Evolutionary conservation across 192 early-diverging fungal species (phyloP).

Genomic region (Rhizophagus clarus): DNA sequence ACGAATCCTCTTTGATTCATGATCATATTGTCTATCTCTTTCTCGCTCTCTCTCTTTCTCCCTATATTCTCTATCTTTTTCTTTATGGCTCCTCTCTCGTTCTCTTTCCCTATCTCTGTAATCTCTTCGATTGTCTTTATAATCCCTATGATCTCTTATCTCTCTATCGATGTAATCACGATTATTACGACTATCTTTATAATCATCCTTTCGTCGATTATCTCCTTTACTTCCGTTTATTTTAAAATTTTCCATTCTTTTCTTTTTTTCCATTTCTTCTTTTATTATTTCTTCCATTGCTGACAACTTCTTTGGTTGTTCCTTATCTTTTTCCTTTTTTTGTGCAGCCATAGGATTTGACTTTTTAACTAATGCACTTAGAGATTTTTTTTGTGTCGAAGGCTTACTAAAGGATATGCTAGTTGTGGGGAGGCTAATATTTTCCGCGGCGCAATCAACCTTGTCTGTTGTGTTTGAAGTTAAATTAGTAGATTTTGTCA

Average conservation of each 20-base stretch:
- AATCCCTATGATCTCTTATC: background rate
- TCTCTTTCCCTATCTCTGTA: background rate
- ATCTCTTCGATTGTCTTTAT: conserved; percentile 2
- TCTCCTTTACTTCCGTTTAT: background rate
- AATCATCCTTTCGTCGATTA: background rate
- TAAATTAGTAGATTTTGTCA: conserved; percentile 27
- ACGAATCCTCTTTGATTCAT: conserved; percentile 16
- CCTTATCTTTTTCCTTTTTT: conserved; percentile 18
- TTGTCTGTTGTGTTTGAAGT: conserved; percentile 35
- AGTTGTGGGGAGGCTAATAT: conserved; percentile 28
- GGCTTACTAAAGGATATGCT: conserved; percentile 36
- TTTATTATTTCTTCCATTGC: conserved; percentile 68
- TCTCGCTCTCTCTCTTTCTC: conserved; percentile 16
- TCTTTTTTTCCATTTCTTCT: conserved; percentile 49
- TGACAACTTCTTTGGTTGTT: conserved; percentile 53
- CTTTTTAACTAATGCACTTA: conserved; percentile 26
- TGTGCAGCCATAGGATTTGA: conserved; percentile 6
- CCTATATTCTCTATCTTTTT: conserved; percentile 1
- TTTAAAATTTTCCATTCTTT: conserved; percentile 33
- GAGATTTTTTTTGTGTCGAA: conserved; percentile 33
- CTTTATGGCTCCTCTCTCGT: background rate
- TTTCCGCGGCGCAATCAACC: conserved; percentile 36
- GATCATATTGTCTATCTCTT: background rate
- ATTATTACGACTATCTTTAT: background rate
- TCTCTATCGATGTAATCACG: background rate